A percentile compares a stretch with the other conserved stretches of the same genome.
phyloP scores from a whole-genome alignment of 345 rosid species.

The Eucalyptus curtisii region DNA sequence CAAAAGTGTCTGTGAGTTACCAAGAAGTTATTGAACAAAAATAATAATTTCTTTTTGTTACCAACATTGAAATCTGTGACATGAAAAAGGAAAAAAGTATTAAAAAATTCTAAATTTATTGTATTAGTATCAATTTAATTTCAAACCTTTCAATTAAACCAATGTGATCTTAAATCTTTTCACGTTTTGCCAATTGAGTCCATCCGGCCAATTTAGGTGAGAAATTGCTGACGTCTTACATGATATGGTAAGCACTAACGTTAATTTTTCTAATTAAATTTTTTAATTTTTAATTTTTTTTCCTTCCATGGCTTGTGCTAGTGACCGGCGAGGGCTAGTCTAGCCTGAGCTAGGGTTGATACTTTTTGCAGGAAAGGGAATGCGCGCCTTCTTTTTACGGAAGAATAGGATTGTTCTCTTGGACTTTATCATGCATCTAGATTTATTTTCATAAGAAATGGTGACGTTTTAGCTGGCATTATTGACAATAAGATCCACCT shows the following conservation, averaged over 20 bases:
- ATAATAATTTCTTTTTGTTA: background rate
- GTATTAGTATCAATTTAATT: too few species aligned
- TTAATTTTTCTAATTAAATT: too few species aligned
- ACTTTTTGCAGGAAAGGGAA: background rate
- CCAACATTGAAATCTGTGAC: accelerated
- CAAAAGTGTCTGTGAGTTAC: background rate
- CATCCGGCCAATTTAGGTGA: accelerated
- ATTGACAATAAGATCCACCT: background rate
- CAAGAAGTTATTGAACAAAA: background rate
- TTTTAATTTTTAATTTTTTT: too few species aligned
- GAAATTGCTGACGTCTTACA: accelerated
- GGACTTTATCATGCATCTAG: background rate
- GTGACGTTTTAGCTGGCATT: background rate
- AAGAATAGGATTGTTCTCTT: background rate
- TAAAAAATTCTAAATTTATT: too few species aligned
- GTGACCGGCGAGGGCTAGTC: background rate
- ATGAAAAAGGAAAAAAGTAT: background rate
- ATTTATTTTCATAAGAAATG: background rate
- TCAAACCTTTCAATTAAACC: too few species aligned
- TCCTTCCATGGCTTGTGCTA: background rate
- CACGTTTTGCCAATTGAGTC: accelerated
- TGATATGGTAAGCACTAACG: accelerated
- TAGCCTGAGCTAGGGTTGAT: background rate
- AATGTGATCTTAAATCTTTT: accelerated
- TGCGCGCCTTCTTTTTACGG: background rate